A percentile compares a stretch with the other conserved stretches of the same genome.
Conservation (phyloP, 2,329 filamentous ascomycete genomes). For the Aspergillus intermedius region DNA sequence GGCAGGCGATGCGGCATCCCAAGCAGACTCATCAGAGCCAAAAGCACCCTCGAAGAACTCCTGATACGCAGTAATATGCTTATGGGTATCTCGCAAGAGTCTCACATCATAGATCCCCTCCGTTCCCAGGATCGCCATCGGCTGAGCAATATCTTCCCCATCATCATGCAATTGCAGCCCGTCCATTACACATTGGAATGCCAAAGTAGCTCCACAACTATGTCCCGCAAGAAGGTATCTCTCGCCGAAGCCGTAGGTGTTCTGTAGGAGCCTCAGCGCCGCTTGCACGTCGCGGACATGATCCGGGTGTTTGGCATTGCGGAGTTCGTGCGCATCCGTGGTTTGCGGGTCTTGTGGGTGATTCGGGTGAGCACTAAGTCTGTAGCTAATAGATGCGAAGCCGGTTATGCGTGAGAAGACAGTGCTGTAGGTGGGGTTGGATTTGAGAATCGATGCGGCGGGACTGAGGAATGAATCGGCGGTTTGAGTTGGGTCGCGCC, state of each 20-base stretch:
- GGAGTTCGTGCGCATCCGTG: constrained; percentile 23
- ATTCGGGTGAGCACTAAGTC: constrained; percentile 38
- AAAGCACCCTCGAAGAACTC: constrained; percentile 39
- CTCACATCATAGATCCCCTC: constrained; percentile 42
- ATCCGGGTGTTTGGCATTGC: constrained; percentile 38
- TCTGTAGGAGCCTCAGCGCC: constrained; percentile 37
- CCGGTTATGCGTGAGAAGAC: constrained; percentile 25
- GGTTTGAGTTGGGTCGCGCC: constrained; percentile 40
- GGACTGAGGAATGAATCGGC: constrained; percentile 28
- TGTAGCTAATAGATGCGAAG: constrained; percentile 42
- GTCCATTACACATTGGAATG: constrained; percentile 38
- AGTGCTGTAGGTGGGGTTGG: constrained; percentile 9
- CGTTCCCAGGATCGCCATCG: constrained; percentile 36
- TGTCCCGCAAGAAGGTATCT: constrained; percentile 42
- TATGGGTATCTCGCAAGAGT: constrained; percentile 28
- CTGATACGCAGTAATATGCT: constrained; percentile 29
- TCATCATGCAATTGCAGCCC: constrained; percentile 7
- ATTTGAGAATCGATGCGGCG: constrained; percentile 28
- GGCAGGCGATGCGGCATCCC: constrained; percentile 37
- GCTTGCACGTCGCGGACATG: constrained; percentile 38
- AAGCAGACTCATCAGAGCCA: constrained; percentile 29
- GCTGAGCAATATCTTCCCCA: constrained; percentile 17
- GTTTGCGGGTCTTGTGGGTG: constrained; percentile 30
- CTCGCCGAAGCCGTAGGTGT: constrained; percentile 31
- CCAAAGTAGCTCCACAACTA: constrained; percentile 43